phyloP scores from a whole-genome alignment of 179 eudicot species.

The Vitellaria paradoxa region DNA sequence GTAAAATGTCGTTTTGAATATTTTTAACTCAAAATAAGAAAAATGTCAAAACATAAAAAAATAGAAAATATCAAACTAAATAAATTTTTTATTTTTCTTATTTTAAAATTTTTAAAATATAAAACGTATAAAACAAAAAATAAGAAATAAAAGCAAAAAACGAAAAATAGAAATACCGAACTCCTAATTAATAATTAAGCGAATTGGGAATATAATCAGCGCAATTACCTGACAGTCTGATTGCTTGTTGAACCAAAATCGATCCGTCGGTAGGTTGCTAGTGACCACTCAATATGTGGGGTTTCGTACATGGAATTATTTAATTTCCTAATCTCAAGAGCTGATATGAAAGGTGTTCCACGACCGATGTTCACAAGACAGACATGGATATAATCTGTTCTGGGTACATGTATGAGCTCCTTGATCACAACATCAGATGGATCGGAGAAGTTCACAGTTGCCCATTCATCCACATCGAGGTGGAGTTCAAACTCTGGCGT shows the following conservation, averaged over 20 bases:
- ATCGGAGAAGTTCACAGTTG: constrained; percentile 3
- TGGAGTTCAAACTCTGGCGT: constrained; percentile 22
- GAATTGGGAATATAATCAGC: not conserved
- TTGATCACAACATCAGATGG: not conserved
- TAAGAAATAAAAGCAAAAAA: no score
- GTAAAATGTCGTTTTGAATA: no score
- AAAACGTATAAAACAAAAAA: no score
- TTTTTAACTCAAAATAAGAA: no score
- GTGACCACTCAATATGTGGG: no score
- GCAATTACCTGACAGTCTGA: not conserved
- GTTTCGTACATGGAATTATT: no score
- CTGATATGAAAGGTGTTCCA: constrained; percentile 34
- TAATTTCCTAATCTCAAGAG: constrained; percentile 26
- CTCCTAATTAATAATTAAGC: not conserved
- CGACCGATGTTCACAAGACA: constrained; percentile 23
- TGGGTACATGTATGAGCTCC: constrained; percentile 29
- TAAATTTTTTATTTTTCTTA: no score
- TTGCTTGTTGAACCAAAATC: not conserved
- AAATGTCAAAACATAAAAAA: no score
- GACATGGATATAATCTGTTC: constrained; percentile 22
- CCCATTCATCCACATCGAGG: constrained; percentile 26
- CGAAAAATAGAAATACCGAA: not conserved
- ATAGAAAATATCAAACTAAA: no score
- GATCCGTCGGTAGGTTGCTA: no score
- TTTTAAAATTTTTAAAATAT: no score